These are phyloP conservation scores for Plantago ovata DNA, from an alignment of 257 asterid species.

Conservation along the genomic window DNA sequence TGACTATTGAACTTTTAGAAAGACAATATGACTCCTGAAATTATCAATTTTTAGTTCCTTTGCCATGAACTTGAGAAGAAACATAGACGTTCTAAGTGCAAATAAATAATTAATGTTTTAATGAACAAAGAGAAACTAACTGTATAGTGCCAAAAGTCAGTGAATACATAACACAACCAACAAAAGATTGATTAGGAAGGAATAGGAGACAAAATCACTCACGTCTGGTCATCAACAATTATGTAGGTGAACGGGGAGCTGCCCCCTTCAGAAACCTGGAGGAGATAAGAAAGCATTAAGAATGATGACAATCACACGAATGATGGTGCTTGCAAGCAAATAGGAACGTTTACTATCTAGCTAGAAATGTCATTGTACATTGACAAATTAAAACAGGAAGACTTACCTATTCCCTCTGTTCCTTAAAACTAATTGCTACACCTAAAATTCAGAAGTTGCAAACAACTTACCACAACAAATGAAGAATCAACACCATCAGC, in stretches of 20 bases:
- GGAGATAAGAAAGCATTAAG: conserved; percentile 21
- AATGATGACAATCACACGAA: background rate
- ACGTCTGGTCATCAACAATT: conserved; percentile 92
- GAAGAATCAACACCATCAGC: conserved; percentile 88
- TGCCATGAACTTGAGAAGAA: conserved; percentile 10
- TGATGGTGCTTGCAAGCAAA: background rate
- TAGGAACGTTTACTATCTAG: background rate
- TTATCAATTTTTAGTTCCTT: background rate
- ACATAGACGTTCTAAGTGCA: background rate
- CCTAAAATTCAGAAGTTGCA: background rate
- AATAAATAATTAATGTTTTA: background rate
- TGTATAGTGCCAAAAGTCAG: background rate
- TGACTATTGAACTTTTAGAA: conserved; percentile 8
- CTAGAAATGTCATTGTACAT: background rate
- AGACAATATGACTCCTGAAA: conserved; percentile 7
- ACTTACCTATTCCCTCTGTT: no score
- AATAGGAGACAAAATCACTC: conserved; percentile 33
- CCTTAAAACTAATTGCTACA: background rate
- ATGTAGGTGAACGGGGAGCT: conserved; percentile 93
- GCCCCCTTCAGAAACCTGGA: conserved; percentile 87
- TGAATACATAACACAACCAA: conserved; percentile 8
- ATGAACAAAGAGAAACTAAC: background rate
- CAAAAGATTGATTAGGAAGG: conserved; percentile 8
- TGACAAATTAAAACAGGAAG: background rate
- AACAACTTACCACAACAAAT: conserved; percentile 56